Base-by-base conservation (phyloP, 2,329 filamentous ascomycete genomes). In the Fusarium heterosporum region DNA sequence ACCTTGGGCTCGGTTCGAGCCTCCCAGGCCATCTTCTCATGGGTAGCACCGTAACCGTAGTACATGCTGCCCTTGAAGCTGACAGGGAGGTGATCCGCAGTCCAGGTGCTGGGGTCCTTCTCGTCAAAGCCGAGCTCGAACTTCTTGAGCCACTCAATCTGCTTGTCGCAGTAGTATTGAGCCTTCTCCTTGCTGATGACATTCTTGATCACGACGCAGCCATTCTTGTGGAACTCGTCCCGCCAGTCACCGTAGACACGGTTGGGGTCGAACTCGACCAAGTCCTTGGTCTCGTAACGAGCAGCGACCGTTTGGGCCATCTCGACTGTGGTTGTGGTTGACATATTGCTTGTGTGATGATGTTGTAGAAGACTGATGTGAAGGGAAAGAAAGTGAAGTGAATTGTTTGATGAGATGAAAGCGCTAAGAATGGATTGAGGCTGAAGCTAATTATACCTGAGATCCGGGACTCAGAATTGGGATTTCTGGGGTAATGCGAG, bases 21-120 rank as follows among this genome's bases (percentile, higher is more conserved):
- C 10, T 75, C 76, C 82, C 82, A 84, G 5, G 80, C 78, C 64
- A 84, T 85, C 60, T 80, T 75, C 61, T 84, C 83, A 61, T 85
- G 83, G 3, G 78, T 72, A 4, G 82, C 78, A 0, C 77, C 81
- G 49, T 85, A 85, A 30, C 76, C 71, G 26, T 81, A 73, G 63
- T 80, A 80, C 76, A 84, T 71, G n/a, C 68, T 81, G 72, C 83
- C 84, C 65, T 83, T 80, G 64, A 70, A 70, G 30, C 55, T 64
- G 45, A 70, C 43, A 3, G 66, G 68, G 25, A 70, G 68, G 25
- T 70, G 68, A 7, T 70, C 68, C 6, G 67, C 64, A 1, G 53
- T 70, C 61, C 61, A 70, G 2, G 68, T 70, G 34, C 55, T 55
- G 26, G 64, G 52, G 10, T 70, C 61, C 28, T 70, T 70, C 14